Conservation (phyloP, 768 basidiomycete genomes). For the Mycena sanguinolenta region DNA sequence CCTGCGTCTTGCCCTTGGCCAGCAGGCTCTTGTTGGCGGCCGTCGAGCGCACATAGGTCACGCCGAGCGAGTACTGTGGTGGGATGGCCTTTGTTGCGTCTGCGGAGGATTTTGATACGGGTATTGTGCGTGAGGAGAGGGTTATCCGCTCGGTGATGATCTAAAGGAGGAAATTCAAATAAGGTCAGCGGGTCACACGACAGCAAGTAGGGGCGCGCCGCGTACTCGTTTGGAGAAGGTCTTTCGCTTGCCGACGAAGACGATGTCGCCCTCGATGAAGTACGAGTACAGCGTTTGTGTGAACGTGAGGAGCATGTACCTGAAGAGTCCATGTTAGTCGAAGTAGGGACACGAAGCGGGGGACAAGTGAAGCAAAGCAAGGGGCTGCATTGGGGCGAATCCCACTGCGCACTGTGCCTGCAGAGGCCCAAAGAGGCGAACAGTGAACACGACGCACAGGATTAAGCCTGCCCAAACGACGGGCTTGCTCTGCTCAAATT, state of each 20-base stretch:
- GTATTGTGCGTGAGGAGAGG: slow-evolving; percentile 76
- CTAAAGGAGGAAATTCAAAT: too few species aligned
- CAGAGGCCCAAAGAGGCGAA: too few species aligned
- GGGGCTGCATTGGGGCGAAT: too few species aligned
- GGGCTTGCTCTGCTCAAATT: slow-evolving; percentile 91
- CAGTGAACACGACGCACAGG: slow-evolving; percentile 63
- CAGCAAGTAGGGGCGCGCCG: slow-evolving; percentile 38
- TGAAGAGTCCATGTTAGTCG: slow-evolving; percentile 43
- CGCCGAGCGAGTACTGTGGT: slow-evolving; percentile 76
- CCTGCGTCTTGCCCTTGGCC: slow-evolving; percentile 72
- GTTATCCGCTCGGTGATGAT: slow-evolving; percentile 94
- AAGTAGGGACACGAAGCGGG: neutral
- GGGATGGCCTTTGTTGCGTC: slow-evolving; percentile 45
- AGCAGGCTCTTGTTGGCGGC: slow-evolving; percentile 90
- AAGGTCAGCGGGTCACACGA: slow-evolving; percentile 43
- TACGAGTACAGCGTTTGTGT: slow-evolving; percentile 87
- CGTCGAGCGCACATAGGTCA: slow-evolving; percentile 83
- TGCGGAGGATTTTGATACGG: slow-evolving; percentile 55
- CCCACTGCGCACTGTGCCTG: too few species aligned
- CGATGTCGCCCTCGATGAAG: slow-evolving; percentile 85
- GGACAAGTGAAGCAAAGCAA: neutral
- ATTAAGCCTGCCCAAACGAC: slow-evolving; percentile 85
- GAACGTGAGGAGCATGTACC: slow-evolving; percentile 81
- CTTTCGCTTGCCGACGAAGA: slow-evolving; percentile 93
- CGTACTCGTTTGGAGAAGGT: slow-evolving; percentile 86